Base-by-base conservation (phyloP, 176 grass and related monocot species). In the Aegilops sharonensis region DNA sequence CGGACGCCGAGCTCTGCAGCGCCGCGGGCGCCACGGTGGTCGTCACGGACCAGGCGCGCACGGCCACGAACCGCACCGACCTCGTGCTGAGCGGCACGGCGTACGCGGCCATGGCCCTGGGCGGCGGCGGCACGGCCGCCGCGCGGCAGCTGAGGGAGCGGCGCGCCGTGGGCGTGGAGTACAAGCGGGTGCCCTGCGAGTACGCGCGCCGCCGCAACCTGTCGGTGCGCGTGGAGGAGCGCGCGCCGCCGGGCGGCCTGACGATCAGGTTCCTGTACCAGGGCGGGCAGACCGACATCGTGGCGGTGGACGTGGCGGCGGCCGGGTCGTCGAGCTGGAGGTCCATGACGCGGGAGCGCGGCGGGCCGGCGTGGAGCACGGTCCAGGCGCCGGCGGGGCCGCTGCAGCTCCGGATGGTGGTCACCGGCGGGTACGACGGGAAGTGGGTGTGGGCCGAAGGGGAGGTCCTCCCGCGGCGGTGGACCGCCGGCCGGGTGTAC, bases 281-380 rank as follows among this genome's bases (percentile, higher is more conserved):
- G 82, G 92, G 92, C 5, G 92, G 95, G 2, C 92, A 93, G 75
- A 97, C 95, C 0, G 92, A 95, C 84, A 93, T 97, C 50, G 84
- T 93, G 29, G 92, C 92, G 11, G 92, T 97, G 36, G 95, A 97
- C 61, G 83, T 97, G 1, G 89, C 91, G 8, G 86, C 93, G 87
- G 95, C 25, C 73, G 73, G 92, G 23, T 90, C 87, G 25, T 87
- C 81, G 24, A 85, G 81, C 66, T 97, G 95, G 95, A 60, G 71
- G 87, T 88, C 80, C 81, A 82, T 95, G 91, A 75, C 83, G 17
- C 89, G 91, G 69, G 83, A 80, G 18, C 77, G 62, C 54, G 95
- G 95, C 68, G 95, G 95, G 13, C 91, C 92, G 39, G 80, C 93
- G 72, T 97, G 95, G 95, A 94, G 88, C 81, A 97, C 84, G 18